Conservation (phyloP, 2,329 filamentous ascomycete species). For the Cytospora mali region DNA sequence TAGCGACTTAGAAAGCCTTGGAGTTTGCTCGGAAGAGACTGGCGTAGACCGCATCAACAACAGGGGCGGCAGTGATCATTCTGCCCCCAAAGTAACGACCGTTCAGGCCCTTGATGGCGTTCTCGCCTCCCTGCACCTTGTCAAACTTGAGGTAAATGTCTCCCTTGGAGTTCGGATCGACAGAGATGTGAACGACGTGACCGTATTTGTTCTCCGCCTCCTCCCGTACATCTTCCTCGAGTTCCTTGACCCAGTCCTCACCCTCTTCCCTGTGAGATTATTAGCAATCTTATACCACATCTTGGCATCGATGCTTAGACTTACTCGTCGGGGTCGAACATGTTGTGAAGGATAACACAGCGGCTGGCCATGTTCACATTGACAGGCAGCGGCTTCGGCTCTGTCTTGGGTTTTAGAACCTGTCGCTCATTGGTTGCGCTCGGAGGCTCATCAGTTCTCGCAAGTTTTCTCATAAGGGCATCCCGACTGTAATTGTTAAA, state of each 20-base stretch:
- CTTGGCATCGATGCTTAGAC: constrained; percentile 42
- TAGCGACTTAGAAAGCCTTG: constrained; percentile 74
- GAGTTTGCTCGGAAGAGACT: constrained; percentile 83
- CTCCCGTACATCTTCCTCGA: constrained; percentile 88
- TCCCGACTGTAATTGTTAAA: constrained; percentile 99
- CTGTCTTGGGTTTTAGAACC: constrained; percentile 76
- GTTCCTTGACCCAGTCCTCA: constrained; percentile 86
- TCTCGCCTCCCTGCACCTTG: constrained; percentile 90
- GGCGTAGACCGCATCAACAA: constrained; percentile 98
- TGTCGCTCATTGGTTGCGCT: constrained; percentile 70
- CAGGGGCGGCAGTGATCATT: constrained; percentile 90
- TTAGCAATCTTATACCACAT: constrained; percentile 37
- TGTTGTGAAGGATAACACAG: constrained; percentile 92
- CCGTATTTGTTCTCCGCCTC: constrained; percentile 97
- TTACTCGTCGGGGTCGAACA: constrained; percentile 92
- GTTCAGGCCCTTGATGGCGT: constrained; percentile 96
- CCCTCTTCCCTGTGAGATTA: constrained; percentile 71
- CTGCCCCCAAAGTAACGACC: constrained; percentile 92
- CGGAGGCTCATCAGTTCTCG: constrained; percentile 84
- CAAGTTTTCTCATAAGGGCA: constrained; percentile 97
- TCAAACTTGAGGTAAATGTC: constrained; percentile 99
- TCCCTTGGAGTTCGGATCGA: constrained; percentile 90
- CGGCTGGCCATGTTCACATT: constrained; percentile 91
- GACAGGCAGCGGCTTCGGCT: constrained; percentile 74
- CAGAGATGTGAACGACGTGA: constrained; percentile 93